A percentile compares a stretch with the other conserved stretches of the same genome.
phyloP scores from a whole-genome alignment of 306 rosid genomes.

The Cucumis cinereus region DNA sequence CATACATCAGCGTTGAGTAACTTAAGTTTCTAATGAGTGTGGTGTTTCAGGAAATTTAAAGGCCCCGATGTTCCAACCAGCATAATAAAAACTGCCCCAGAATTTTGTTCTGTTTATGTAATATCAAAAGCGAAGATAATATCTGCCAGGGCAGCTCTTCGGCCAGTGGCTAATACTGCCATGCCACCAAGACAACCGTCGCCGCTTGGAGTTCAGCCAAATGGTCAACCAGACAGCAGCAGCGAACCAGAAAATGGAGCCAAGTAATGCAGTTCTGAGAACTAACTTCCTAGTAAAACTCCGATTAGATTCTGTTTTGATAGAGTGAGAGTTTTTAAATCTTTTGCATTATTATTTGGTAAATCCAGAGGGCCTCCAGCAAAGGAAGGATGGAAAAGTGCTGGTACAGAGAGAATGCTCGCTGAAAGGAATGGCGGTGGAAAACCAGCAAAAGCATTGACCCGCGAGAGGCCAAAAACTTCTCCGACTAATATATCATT shows the following conservation, averaged over 20 bases:
- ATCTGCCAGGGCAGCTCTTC: constrained; percentile 45
- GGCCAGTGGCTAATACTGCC: constrained; percentile 32
- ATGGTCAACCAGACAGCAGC: constrained; percentile 13
- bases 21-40: not conserved
- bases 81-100: constrained; percentile 56
- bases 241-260: constrained; percentile 28
- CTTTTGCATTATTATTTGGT: constrained; percentile 9
- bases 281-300: not conserved
- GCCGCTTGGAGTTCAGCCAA: constrained; percentile 14
- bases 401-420: constrained; percentile 23
- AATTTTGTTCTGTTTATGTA: constrained; percentile 59
- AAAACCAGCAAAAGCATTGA: not conserved
- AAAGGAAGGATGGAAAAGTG: constrained; percentile 18
- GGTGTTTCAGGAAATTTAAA: constrained; percentile 45
- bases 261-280: constrained; percentile 22
- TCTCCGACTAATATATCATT: constrained; percentile 20
- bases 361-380: constrained; percentile 18
- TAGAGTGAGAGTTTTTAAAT: not conserved
- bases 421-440: not conserved
- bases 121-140: constrained; percentile 75
- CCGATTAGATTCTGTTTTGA: not conserved
- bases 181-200: constrained; percentile 30
- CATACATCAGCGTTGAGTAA: not conserved
- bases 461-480: constrained; percentile 38
- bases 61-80: constrained; percentile 39